Evolutionary conservation across 1,284 basidiomycete species (phyloP), one percentile per base, ranked within the genome.

Genomic region (Phenoliferia sp.): DNA sequence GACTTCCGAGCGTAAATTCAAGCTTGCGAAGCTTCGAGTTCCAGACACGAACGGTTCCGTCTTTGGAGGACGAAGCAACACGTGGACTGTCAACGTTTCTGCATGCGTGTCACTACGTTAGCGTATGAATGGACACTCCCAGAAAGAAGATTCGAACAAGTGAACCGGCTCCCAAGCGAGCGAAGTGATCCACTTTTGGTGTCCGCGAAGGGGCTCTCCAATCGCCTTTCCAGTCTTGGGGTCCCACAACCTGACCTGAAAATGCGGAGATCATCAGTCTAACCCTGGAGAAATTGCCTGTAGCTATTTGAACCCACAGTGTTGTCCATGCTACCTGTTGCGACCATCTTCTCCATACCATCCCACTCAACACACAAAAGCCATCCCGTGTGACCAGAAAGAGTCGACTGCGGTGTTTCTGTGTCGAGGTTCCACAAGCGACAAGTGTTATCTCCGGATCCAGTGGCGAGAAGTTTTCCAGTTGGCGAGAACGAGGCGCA

Each of bases 351-450:
- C 77, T 97, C 95, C 80, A 90, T 84, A 0, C 90, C 88, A 76
- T 98, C 94, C 95, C 95, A 99, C 77, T 97, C 96, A 3, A 94
- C 90, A 74, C 93, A 96, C 0, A 99, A 83, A 1, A 99, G 92
- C 94, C 94, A 98, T 0, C 93, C 94, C 69, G 87, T 87, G 78
- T 99, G 96, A 0, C 95, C 95, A 0, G 85, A 81, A 16, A 99
- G 84, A 12, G 88, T 90, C 78, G 92, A 90, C 61, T 91, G 90
- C 0, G 95, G 95, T 15, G 87, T 90, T 80, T 99, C 96, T 0
- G 91, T 94, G 76, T 90, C 86, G 66, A 99, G 85, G 79, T 99
- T 90, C 95, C 95, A 99, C 39, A 99, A 80, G 10, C 95, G 86
- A 17, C 90, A 93, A 57, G 90, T 93, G 59, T 91, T 92, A 78